A percentile compares a stretch with the other conserved stretches of the same genome.
These are phyloP conservation scores for Pseudonitzschia pungens DNA, from an alignment of 108 stramenopile genomes.

Conservation along the genomic window DNA sequence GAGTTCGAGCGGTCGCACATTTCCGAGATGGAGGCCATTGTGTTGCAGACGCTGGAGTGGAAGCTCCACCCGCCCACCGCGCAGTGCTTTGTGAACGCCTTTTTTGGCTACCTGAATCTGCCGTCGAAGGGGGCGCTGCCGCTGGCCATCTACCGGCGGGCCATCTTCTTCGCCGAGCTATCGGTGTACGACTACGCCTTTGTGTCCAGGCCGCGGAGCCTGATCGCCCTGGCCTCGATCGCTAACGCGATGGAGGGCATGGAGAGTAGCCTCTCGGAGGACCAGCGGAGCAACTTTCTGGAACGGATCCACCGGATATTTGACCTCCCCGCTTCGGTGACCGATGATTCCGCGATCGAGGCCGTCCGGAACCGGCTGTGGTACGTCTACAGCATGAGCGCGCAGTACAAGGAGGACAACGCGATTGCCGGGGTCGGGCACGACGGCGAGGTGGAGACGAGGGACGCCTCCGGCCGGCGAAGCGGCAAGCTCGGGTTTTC, in stretches of 20 bases:
- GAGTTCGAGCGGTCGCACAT: slow-evolving; percentile 51
- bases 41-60: slow-evolving; percentile 51
- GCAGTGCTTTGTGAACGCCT: slow-evolving; percentile 40
- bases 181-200: slow-evolving; percentile 69
- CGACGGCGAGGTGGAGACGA: neutral
- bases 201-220: slow-evolving; percentile 37
- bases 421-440: neutral
- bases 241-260: slow-evolving; percentile 34
- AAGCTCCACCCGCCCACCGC: slow-evolving; percentile 49
- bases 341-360: slow-evolving; percentile 15
- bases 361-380: slow-evolving; percentile 40
- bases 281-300: slow-evolving; percentile 7
- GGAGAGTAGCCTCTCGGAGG: neutral
- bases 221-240: slow-evolving; percentile 60
- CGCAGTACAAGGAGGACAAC: slow-evolving; percentile 37
- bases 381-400: slow-evolving; percentile 45
- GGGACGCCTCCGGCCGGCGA: neutral
- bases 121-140: neutral
- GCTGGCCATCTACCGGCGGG: slow-evolving; percentile 26
- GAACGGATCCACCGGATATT: neutral
- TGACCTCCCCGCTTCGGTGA: neutral
- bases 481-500: too few species aligned
- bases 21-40: slow-evolving; percentile 49
- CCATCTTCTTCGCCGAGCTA: slow-evolving; percentile 67
- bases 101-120: slow-evolving; percentile 7